phyloP scores from a whole-genome alignment of 2,329 filamentous ascomycete species.

The Metarhizium album region DNA sequence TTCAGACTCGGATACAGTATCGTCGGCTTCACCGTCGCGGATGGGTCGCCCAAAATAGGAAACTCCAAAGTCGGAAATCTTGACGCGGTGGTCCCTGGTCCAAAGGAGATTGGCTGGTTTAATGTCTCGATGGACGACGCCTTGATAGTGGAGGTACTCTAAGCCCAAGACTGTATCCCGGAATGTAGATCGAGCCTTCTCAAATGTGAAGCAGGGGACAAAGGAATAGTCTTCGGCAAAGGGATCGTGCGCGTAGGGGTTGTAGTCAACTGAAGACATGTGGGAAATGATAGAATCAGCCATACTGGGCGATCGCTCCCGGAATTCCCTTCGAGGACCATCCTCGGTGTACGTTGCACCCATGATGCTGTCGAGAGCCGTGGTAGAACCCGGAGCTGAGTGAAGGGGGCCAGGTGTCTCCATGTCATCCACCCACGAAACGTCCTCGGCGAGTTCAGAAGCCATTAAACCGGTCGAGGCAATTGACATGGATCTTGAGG shows the following conservation, averaged over 20 bases:
- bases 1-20: slow-evolving; percentile 67
- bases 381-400: slow-evolving; percentile 39
- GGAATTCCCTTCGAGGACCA: slow-evolving; percentile 43
- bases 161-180: slow-evolving; percentile 86
- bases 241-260: slow-evolving; percentile 46
- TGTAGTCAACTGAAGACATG: slow-evolving; percentile 55
- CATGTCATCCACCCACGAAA: slow-evolving; percentile 38
- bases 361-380: slow-evolving; percentile 67
- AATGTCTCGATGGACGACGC: slow-evolving; percentile 75
- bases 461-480: slow-evolving; percentile 24
- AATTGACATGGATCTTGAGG: slow-evolving; percentile 36
- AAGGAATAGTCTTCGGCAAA: slow-evolving; percentile 84
- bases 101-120: slow-evolving; percentile 86
- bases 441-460: slow-evolving; percentile 23
- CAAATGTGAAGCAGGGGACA: slow-evolving; percentile 83
- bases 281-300: slow-evolving; percentile 65
- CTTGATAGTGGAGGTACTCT: slow-evolving; percentile 85
- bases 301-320: slow-evolving; percentile 67
- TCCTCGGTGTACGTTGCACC: slow-evolving; percentile 60
- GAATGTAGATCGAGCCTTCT: slow-evolving; percentile 74
- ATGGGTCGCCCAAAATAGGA: slow-evolving; percentile 91
- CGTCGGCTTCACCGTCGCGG: slow-evolving; percentile 68
- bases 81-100: slow-evolving; percentile 74
- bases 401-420: slow-evolving; percentile 42
- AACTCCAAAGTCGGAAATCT: slow-evolving; percentile 98